phyloP scores from a whole-genome alignment of 192 early-diverging fungal species.

The Dimargaris xerosporica region DNA sequence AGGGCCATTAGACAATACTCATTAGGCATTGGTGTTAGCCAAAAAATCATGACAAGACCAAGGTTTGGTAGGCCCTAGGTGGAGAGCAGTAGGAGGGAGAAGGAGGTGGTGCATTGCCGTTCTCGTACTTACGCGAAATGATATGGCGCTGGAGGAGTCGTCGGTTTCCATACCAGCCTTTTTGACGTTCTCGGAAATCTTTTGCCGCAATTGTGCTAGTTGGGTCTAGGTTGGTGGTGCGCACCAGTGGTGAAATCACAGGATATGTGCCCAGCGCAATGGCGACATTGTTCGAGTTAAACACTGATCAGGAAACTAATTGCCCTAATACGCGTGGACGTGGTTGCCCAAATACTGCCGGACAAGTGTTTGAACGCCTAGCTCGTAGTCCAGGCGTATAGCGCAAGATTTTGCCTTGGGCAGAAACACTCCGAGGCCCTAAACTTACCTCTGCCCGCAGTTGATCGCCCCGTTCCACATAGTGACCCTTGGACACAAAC shows the following conservation, averaged over 20 bases:
- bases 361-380: slow-evolving; percentile 15
- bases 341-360: slow-evolving; percentile 8
- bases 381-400: slow-evolving; percentile 15
- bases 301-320: neutral
- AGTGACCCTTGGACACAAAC: slow-evolving; percentile 75
- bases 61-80: neutral
- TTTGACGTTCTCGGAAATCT: slow-evolving; percentile 55
- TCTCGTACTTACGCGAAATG: neutral
- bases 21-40: slow-evolving; percentile 8
- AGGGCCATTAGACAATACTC: slow-evolving; percentile 7
- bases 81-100: neutral
- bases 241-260: too few relatives aligned
- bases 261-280: too few relatives aligned
- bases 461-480: slow-evolving; percentile 65
- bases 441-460: slow-evolving; percentile 47
- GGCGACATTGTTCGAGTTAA: neutral
- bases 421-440: slow-evolving; percentile 29
- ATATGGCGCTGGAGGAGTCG: slow-evolving; percentile 30
- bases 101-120: neutral
- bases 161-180: slow-evolving; percentile 60
- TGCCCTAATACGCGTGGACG: neutral
- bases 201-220: slow-evolving; percentile 54
- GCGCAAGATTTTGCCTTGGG: slow-evolving; percentile 14
- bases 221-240: slow-evolving; percentile 23
- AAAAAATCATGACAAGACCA: neutral